Evolutionary conservation across 495 filamentous ascomycete species (phyloP), one percentile per base, ranked within the genome.

Genomic region (Aeminium ludgeri): DNA sequence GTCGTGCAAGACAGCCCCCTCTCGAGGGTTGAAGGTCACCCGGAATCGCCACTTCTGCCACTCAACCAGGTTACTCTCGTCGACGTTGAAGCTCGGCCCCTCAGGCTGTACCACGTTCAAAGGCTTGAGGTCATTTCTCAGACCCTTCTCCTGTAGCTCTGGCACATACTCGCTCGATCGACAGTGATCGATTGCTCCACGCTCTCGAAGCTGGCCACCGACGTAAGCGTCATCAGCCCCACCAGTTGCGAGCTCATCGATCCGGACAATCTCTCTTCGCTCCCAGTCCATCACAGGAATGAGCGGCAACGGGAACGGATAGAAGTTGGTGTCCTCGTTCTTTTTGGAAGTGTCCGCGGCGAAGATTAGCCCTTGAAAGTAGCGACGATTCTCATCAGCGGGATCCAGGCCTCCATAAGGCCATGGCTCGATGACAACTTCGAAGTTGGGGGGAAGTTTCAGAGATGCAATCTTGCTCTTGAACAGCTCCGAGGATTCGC

Each of bases 351-450:
- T 54, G 46, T 73, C 66, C 20, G 65, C 59, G 28, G 68, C 67
- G 44, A 72, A 72, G 49, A 65, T 67, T 3, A 70, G 46, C 3
- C 61, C 68, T 44, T 69, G 68, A 49, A 70, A 65, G 44, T 63
- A 72, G 1, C 68, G 72, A 3, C 67, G 58, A 30, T 71, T 66
- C 27, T 74, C 70, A 27, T 71, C 65, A 8, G 59, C 60, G 16
- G 59, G 46, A 40, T 78, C 74, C 28, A 68, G 63, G 1, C 74
- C 72, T 8, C 76, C 77, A 53, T 79, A 80, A 3, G 74, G 75
- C 74, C 76, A 81, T 15, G 74, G 76, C 60, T 80, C 76, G 51
- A 79, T 78, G 40, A 76, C 65, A 28, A 81, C 61, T 41, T 66
- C 64, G 37, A 78, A 74, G 30, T 72, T 69, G 27, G 72, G 63